Base-by-base conservation (phyloP, 176 grass and related monocot species). In the Zoysia pacifica region DNA sequence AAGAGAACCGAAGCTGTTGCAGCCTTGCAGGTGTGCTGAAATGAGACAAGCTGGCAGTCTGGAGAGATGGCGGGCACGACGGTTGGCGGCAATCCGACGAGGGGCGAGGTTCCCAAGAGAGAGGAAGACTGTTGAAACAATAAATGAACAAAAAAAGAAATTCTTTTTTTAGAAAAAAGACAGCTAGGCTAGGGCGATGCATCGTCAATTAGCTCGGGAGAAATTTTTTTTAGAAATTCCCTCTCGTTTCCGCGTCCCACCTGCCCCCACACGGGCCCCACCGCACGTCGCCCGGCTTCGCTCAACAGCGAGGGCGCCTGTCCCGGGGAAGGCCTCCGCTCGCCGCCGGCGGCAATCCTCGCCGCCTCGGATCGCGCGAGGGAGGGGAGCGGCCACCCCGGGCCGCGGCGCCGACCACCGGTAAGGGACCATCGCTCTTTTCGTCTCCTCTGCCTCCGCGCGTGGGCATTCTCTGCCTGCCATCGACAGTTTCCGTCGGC, bases 231-330 rank as follows among this genome's bases (percentile, higher is more conserved):
- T 58, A 48, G 61, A 69, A 53, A 45, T 48, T 11, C 76, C 88
- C 88, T 46, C 49, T 64, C 28, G 52, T 73, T 82, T 78, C 37
- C 82, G 73, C 73, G 78, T 82, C 82, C 73, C 67, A 78, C 73
- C 87, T 81, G 78, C 80, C 82, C 72, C 66, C n/a, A 2, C 20
- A 60, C 39, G 72, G 82, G 72, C 72, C 69, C 87, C 82, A 82
- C 78, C 73, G 50, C 87, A 77, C 82, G 87, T 85, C 72, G 48
- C 58, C 82, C 36, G 78, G 39, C 19, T 28, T 28, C 28, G 28
- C 28, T 18, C 62, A 2, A 44, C 48, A 62, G 14, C 16, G 72
- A 4, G 73, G 7, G 81, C 48, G 60, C 79, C 58, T 35, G 48
- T 48, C 6, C 48, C 19, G 28, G 28, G 28, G 28, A 28, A 28